These are phyloP conservation scores for Tetrapisispora phaffii DNA, from an alignment of 805 yeast species.

Conservation along the genomic window DNA sequence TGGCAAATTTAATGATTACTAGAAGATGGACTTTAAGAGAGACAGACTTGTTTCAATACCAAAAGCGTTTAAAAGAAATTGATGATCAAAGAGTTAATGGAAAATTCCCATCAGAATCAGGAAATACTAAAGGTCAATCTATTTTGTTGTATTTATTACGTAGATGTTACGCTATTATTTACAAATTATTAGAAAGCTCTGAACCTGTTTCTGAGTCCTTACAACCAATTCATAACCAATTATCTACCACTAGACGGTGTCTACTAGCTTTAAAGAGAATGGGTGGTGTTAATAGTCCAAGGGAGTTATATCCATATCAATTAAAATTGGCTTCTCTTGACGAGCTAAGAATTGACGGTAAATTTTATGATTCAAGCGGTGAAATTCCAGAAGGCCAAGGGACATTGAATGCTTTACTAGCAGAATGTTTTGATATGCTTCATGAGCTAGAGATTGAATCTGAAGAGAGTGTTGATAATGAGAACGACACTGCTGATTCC, in stretches of 20 bases:
- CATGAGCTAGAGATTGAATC: slow-evolving; percentile 85
- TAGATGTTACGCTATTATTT: slow-evolving; percentile 83
- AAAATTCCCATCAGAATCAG: slow-evolving; percentile 35
- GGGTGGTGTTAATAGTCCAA: slow-evolving; percentile 79
- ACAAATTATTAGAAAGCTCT: slow-evolving; percentile 77
- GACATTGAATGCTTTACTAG: slow-evolving; percentile 76
- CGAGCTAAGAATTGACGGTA: slow-evolving; percentile 80
- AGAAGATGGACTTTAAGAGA: slow-evolving; percentile 97
- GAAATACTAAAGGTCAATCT: slow-evolving; percentile 44
- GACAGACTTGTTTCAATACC: slow-evolving; percentile 83
- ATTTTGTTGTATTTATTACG: slow-evolving; percentile 69
- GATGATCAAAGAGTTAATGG: slow-evolving; percentile 65
- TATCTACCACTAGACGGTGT: slow-evolving; percentile 85
- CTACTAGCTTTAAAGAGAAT: slow-evolving; percentile 79
- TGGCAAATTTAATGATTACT: slow-evolving; percentile 79
- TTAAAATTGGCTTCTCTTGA: slow-evolving; percentile 87
- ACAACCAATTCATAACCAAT: slow-evolving; percentile 87
- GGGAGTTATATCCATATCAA: slow-evolving; percentile 93
- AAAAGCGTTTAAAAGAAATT: slow-evolving; percentile 59
- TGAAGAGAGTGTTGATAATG: slow-evolving; percentile 34
- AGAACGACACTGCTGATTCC: neutral
- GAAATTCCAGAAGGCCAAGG: slow-evolving; percentile 98
- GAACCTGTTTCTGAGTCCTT: slow-evolving; percentile 94
- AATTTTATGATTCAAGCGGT: slow-evolving; percentile 68
- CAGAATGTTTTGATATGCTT: slow-evolving; percentile 88